A percentile compares a stretch with the other conserved stretches of the same genome.
These are phyloP conservation scores for Ceratocystis cubensis DNA, from an alignment of 2,329 filamentous ascomycete genomes.

Conservation along the genomic window DNA sequence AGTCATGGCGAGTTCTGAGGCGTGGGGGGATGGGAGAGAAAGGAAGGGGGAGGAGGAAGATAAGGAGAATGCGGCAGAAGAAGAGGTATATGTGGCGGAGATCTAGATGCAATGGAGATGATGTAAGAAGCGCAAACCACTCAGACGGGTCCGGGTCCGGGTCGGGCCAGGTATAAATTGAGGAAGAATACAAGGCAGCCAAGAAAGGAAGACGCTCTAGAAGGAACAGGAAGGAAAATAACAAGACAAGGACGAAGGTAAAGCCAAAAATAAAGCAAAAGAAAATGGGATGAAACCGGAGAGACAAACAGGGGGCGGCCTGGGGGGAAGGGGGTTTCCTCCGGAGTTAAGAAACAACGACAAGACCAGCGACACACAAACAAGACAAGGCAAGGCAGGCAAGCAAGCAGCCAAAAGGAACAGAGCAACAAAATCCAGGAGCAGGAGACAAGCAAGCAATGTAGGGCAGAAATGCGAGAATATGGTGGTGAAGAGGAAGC, in stretches of 20 bases:
- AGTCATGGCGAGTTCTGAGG: constrained; percentile 3
- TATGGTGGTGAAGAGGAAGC: too few species aligned
- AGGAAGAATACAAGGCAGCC: background rate
- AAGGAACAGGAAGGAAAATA: background rate
- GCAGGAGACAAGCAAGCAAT: background rate
- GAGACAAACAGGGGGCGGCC: background rate
- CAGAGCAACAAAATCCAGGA: background rate
- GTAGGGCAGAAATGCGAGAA: background rate
- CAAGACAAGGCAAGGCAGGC: background rate
- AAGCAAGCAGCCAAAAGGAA: background rate
- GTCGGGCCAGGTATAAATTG: constrained; percentile 1
- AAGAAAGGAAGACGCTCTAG: background rate
- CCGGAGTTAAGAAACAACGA: background rate
- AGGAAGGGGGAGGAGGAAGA: background rate
- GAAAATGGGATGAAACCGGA: constrained; percentile 5
- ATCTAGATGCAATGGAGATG: background rate
- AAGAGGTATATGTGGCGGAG: background rate
- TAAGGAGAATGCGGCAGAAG: background rate
- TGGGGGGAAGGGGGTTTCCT: background rate
- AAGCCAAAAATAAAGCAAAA: background rate
- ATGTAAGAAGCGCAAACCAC: background rate
- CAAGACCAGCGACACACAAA: background rate
- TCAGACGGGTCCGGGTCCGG: background rate
- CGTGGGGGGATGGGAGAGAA: background rate
- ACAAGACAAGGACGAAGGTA: background rate